Base-by-base conservation (phyloP, 345 rosid species). In the Moricandia moricandioides region DNA sequence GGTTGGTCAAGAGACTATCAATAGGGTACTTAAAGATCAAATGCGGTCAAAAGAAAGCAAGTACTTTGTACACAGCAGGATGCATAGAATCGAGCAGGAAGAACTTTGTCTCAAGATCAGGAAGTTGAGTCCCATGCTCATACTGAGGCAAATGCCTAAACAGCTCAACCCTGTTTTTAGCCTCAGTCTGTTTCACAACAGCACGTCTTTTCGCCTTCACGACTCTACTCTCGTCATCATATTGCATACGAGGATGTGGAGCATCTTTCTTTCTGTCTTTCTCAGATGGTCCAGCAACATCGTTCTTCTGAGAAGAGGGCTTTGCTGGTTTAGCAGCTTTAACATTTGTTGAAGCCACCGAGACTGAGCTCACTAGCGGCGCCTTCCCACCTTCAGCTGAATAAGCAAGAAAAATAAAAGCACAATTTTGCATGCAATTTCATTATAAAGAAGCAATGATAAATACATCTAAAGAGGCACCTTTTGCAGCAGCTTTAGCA, bases 71-170 rank as follows among this genome's bases (percentile, higher is more conserved):
- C 7, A 94, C 88, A 47, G 95, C 96, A 63, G 93, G 98, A 80
- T 89, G 98, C 91, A 91, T 79, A 8, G 91, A 91, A 75, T 91
- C 93, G 61, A 94, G 90, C 65, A 87, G 89, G 64, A 91, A 91
- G 78, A 89, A 86, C 83, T 88, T 91, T 6, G 88, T 55, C 87
- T 87, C 86, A 0, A 94, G 90, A 82, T 89, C 96, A 76, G 93
- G 88, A 71, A 88, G 97, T 80, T 86, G 96, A 9, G 92, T 85
- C 69, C 95, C 96, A 79, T 82, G 96, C 70, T 94, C 98, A 72
- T 91, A 91, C 75, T 94, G 98, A 65, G 98, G 97, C 83, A 94
- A 85, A 86, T 94, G 98, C 86, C 97, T 85, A 76, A 94, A 94
- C 60, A 94, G 82, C 76, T 94, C 97, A 67, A 94, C 98, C 71